These are phyloP conservation scores for Phragmites australis DNA, from an alignment of 176 grass and related monocot genomes.

Conservation along the genomic window DNA sequence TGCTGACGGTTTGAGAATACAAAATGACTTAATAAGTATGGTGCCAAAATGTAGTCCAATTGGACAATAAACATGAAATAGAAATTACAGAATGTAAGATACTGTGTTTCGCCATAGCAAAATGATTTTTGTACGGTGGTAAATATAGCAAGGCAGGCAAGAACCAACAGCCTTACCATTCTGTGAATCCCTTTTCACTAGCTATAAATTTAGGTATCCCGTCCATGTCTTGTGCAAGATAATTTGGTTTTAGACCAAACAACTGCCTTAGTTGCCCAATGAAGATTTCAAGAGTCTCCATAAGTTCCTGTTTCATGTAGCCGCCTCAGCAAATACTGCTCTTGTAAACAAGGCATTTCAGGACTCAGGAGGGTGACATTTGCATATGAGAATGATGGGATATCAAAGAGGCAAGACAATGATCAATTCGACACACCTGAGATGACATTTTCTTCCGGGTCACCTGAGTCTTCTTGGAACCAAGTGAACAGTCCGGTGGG, in stretches of 20 bases:
- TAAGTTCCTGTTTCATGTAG: slow-evolving; percentile 79
- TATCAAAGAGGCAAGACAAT: slow-evolving; percentile 21
- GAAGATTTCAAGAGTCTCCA: slow-evolving; percentile 80
- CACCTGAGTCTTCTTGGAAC: slow-evolving; percentile 33
- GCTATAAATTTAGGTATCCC: slow-evolving; percentile 58
- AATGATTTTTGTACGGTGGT: not conserved
- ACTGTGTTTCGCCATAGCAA: not conserved
- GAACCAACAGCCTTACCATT: slow-evolving; percentile 66
- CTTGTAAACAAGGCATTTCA: slow-evolving; percentile 28
- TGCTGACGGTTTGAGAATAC: slow-evolving; percentile 1
- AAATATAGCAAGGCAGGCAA: slow-evolving; percentile 8
- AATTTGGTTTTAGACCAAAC: slow-evolving; percentile 80
- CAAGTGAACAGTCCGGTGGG: slow-evolving; percentile 66
- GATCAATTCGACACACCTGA: slow-evolving; percentile 52
- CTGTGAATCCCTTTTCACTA: slow-evolving; percentile 84
- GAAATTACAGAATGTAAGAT: not conserved
- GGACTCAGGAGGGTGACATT: not conserved
- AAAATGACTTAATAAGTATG: not conserved
- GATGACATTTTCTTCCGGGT: slow-evolving; percentile 55
- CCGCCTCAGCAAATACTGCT: slow-evolving; percentile 26
- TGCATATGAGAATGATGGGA: not conserved
- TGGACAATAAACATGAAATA: not conserved
- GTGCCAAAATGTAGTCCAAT: slow-evolving; percentile 15
- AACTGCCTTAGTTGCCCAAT: slow-evolving; percentile 84
- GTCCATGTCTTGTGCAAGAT: slow-evolving; percentile 49